Evolutionary conservation across 495 filamentous ascomycete species (phyloP), one percentile per base, ranked within the genome.

Genomic region (Rusavskia elegans): DNA sequence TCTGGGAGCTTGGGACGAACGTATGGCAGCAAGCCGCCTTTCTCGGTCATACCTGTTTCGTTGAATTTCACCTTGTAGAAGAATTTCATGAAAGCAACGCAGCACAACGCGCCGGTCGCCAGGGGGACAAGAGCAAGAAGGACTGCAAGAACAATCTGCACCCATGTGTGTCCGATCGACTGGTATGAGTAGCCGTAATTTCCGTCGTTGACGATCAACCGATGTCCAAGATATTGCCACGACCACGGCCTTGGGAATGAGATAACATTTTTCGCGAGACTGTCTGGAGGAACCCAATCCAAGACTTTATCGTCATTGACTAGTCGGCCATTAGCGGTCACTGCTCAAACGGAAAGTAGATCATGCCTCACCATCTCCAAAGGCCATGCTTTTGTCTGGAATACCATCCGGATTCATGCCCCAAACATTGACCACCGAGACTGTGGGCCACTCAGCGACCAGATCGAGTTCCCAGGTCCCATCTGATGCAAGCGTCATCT

Each of bases 11-110:
- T 35, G 23, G 45, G 55, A 16, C 21, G 35, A 20, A 49, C 55
- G 8, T 51, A 29, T 27, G 58, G 58, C 21, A 65, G 45, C 13
- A 65, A 39, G 8, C 41, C 37, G 17, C 35, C 35, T 36, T 61
- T 59, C 17, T 63, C 53, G 5, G 42, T 53, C 27, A 66, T 61
- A 35, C 71, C 71, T 37, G 66, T 50, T 50, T 69, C 57, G 57
- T 76, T 78, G 61, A 76, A 68, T 48, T 76, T 75, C 45, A 78
- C 69, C 32, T 65, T 64, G 58, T 76, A 78, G 57, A 76, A 78
- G 20, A 61, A 63, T 23, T 57, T 55, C 45, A 71, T 63, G 57
- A 71, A 78, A 5, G 71, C 56, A 51, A 57, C 68, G 8, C 73
- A 66, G 19, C 65, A 70, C 1, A 64, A 21, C n/a, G 58, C 49